Percentiles rank a stretch among this genome's conserved stretches.
Conservation (phyloP, 768 basidiomycete genomes). For the Suillus cothurnatus region DNA sequence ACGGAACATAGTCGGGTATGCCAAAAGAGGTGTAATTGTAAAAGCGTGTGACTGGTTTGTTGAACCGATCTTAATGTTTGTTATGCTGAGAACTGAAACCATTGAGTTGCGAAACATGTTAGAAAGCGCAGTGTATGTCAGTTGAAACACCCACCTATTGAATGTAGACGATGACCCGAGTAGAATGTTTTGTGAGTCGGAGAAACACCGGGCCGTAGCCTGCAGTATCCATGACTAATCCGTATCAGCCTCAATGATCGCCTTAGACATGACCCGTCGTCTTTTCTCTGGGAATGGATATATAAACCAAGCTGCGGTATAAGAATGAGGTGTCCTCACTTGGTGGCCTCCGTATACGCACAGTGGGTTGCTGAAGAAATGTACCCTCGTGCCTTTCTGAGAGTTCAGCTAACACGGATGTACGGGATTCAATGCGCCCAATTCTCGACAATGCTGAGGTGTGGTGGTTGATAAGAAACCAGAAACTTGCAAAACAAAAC, state of each 20-base stretch:
- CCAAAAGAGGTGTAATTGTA: conserved; percentile 1
- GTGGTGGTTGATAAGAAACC: neutral
- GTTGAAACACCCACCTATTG: neutral
- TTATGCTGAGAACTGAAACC: neutral
- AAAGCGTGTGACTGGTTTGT: neutral
- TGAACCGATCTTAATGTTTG: neutral
- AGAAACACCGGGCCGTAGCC: neutral
- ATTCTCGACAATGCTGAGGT: neutral
- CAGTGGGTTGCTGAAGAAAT: conserved; percentile 9
- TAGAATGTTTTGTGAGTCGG: neutral
- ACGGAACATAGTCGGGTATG: neutral
- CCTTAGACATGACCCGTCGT: conserved; percentile 1
- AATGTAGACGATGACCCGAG: neutral
- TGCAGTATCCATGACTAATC: neutral
- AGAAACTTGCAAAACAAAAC: neutral
- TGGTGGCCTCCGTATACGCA: conserved; percentile 7
- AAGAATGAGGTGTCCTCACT: neutral
- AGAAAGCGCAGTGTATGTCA: neutral
- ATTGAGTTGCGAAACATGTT: neutral
- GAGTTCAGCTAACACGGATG: neutral
- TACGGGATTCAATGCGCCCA: neutral
- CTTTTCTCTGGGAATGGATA: neutral
- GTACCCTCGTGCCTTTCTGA: conserved; percentile 1
- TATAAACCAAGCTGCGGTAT: neutral
- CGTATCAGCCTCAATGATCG: conserved; percentile 1